These are phyloP conservation scores for Bryum argenteum DNA, from an alignment of 225 moss, liverwort and hornwort genomes.

Conservation along the genomic window DNA sequence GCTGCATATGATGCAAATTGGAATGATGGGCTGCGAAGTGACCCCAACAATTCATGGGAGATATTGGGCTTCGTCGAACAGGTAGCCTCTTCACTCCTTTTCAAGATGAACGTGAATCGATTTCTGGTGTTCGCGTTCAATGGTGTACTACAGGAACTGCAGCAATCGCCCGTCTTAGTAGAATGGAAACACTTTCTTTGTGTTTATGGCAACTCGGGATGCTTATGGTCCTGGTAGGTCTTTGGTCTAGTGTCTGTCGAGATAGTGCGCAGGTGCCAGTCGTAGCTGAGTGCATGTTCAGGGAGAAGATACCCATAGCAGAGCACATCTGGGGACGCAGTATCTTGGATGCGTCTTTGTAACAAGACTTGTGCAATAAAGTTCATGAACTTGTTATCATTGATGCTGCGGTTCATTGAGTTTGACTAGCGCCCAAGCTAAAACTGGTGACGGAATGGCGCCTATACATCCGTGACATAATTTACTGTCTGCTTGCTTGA, in stretches of 20 bases:
- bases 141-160: constrained; percentile 24
- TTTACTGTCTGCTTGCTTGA: too few relatives aligned
- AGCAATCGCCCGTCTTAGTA: constrained; percentile 27
- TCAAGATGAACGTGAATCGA: constrained; percentile 23
- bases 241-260: constrained; percentile 17
- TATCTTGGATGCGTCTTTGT: constrained; percentile 32
- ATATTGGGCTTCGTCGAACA: constrained; percentile 1
- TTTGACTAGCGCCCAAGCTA: too few relatives aligned
- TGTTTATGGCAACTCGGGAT: constrained; percentile 30
- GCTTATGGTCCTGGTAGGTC: constrained; percentile 24
- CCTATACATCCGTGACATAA: too few relatives aligned
- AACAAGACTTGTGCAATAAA: constrained; percentile 34
- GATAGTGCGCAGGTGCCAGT: constrained; percentile 10
- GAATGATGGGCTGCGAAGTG: constrained; percentile 19
- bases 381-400: constrained; percentile 18
- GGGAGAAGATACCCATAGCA: constrained; percentile 12
- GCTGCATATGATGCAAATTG: constrained; percentile 19
- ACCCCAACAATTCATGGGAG: constrained; percentile 24
- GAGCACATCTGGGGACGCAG: constrained; percentile 23
- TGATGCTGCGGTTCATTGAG: not conserved
- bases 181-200: constrained; percentile 13
- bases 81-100: constrained; percentile 24
- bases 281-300: constrained; percentile 15
- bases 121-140: constrained; percentile 28
- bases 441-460: too few relatives aligned